phyloP scores from a whole-genome alignment of 202 grass and related monocot species.

The Sporobolus alterniflorus region DNA sequence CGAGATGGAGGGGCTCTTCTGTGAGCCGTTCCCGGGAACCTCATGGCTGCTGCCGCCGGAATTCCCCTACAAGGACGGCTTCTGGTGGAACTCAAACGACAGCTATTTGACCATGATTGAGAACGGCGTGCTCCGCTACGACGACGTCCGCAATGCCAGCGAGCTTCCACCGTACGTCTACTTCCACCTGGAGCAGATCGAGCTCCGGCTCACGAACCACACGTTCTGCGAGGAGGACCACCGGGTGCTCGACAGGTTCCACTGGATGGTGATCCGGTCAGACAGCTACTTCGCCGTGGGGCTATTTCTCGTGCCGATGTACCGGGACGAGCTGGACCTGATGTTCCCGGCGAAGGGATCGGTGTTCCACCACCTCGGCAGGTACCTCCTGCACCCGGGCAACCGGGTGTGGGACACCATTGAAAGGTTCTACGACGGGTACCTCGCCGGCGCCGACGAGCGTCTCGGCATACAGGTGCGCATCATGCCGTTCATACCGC shows the following conservation, averaged over 20 bases:
- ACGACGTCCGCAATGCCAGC: not conserved
- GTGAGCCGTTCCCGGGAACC: slow-evolving; percentile 69
- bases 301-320: slow-evolving; percentile 60
- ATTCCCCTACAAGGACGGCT: slow-evolving; percentile 45
- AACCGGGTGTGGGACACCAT: slow-evolving; percentile 54
- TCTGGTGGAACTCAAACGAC: not conserved
- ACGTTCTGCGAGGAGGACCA: slow-evolving; percentile 70
- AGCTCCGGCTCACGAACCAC: slow-evolving; percentile 33
- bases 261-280: slow-evolving; percentile 64
- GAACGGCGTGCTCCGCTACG: slow-evolving; percentile 37
- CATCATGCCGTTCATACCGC: not conserved
- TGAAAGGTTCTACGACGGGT: slow-evolving; percentile 49
- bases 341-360: slow-evolving; percentile 64
- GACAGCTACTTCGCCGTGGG: slow-evolving; percentile 65
- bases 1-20: slow-evolving; percentile 59
- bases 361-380: slow-evolving; percentile 65
- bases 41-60: slow-evolving; percentile 56
- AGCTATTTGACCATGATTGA: slow-evolving; percentile 50
- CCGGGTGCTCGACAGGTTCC: slow-evolving; percentile 43
- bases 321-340: slow-evolving; percentile 43
- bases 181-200: slow-evolving; percentile 42
- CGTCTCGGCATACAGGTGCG: slow-evolving; percentile 74
- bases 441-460: slow-evolving; percentile 63
- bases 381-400: slow-evolving; percentile 71
- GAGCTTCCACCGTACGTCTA: slow-evolving; percentile 51